Percentiles rank a stretch among this genome's conserved stretches.
phyloP scores from a whole-genome alignment of 441 rosid species.

The Adansonia gregorii region DNA sequence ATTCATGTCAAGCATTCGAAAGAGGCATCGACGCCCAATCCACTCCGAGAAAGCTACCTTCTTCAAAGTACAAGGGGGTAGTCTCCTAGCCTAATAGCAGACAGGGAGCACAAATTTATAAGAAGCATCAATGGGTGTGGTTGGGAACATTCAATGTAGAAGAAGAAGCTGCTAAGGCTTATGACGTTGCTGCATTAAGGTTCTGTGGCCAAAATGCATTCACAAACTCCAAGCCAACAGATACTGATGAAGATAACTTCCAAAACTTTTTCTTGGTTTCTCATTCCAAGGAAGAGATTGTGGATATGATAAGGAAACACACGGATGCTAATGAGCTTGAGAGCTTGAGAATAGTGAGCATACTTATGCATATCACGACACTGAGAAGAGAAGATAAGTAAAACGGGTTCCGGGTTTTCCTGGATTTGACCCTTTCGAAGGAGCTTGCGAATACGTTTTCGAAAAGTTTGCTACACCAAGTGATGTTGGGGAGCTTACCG shows the following conservation, averaged over 20 bases:
- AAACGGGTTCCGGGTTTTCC: neutral
- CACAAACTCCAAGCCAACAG: conserved; percentile 62
- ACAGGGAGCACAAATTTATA: conserved; percentile 96
- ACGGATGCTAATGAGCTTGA: conserved; percentile 77
- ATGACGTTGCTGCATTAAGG: conserved; percentile 77
- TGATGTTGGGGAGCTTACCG: conserved; percentile 86
- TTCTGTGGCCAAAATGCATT: conserved; percentile 91
- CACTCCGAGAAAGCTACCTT: conserved; percentile 83
- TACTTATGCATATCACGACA: conserved; percentile 32
- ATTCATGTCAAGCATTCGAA: neutral
- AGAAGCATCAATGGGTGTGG: conserved; percentile 93
- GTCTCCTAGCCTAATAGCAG: conserved; percentile 95
- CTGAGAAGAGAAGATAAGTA: conserved; percentile 25
- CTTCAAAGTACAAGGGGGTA: conserved; percentile 86
- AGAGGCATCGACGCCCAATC: conserved; percentile 31
- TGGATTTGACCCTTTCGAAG: conserved; percentile 25
- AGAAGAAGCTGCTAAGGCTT: conserved; percentile 53
- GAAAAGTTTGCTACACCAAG: conserved; percentile 88
- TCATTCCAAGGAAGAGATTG: conserved; percentile 89
- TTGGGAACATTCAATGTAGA: conserved; percentile 63
- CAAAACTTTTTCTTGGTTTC: conserved; percentile 60
- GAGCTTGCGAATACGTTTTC: conserved; percentile 65
- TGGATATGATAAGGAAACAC: conserved; percentile 89
- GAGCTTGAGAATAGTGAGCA: conserved; percentile 79
- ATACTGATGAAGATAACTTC: conserved; percentile 39